Conservation (phyloP, 306 rosid species). For the Cicer chorassanicum region DNA sequence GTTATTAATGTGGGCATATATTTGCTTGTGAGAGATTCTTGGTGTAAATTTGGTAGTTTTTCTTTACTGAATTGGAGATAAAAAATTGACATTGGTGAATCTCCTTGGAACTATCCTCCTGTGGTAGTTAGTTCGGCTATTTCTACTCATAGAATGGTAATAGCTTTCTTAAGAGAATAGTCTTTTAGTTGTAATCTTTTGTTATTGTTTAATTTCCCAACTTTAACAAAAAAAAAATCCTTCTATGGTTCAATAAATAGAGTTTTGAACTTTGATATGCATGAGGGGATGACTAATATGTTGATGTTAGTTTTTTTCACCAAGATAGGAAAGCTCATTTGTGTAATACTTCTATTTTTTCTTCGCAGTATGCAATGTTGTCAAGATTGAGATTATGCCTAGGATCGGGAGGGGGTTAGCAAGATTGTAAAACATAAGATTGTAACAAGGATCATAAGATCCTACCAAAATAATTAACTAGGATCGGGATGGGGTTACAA, state of each 20-base stretch:
- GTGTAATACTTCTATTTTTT: constrained; percentile 13
- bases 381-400: background rate
- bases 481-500: background rate
- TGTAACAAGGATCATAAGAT: background rate
- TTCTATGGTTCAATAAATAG: constrained; percentile 4
- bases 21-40: constrained; percentile 10
- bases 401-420: background rate
- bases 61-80: background rate
- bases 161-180: background rate
- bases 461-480: background rate
- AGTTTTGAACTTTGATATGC: constrained; percentile 30
- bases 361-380: background rate
- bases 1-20: background rate
- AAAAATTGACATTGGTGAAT: constrained; percentile 1
- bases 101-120: background rate
- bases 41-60: background rate
- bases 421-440: background rate
- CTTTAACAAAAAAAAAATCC: background rate
- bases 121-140: background rate
- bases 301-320: constrained; percentile 10
- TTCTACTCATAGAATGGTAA: background rate
- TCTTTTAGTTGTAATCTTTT: background rate
- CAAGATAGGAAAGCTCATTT: background rate
- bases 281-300: constrained; percentile 12
- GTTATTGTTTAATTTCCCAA: background rate